Evolutionary conservation across 2,329 filamentous ascomycete genomes (phyloP).

Genomic region (Dryadomyces quercus-mongolicae): DNA sequence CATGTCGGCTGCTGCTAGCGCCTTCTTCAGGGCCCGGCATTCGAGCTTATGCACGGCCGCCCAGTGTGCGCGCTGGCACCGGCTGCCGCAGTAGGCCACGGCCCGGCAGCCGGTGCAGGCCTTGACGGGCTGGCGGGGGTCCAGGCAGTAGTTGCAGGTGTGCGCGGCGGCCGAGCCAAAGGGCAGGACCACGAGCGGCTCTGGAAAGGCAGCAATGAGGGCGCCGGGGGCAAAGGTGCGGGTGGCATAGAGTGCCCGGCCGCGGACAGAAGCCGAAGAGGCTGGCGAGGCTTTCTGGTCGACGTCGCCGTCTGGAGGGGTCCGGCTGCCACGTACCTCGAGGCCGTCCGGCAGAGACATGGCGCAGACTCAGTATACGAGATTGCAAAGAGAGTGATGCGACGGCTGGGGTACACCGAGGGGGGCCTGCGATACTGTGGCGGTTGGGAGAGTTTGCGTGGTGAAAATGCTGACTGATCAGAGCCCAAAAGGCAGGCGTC

Average conservation of each 20-base stretch:
- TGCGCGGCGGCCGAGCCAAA: constrained; percentile 25
- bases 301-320: not conserved
- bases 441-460: too few relatives aligned
- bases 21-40: constrained; percentile 33
- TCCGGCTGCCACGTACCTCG: not conserved
- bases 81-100: constrained; percentile 39
- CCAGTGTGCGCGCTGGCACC: constrained; percentile 46
- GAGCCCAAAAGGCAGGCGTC: not conserved
- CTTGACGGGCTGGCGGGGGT: constrained; percentile 11
- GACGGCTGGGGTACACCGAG: not conserved
- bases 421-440: too few relatives aligned
- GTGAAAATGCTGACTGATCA: not conserved
- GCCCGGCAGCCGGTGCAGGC: constrained; percentile 41
- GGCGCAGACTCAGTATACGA: not conserved
- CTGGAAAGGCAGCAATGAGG: constrained; percentile 31
- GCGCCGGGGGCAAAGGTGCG: constrained; percentile 30
- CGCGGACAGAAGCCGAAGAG: not conserved
- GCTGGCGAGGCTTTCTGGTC: not conserved
- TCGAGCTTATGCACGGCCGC: constrained; percentile 37
- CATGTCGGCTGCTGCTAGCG: constrained; percentile 17
- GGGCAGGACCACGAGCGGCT: constrained; percentile 34
- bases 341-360: not conserved
- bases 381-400: not conserved
- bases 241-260: constrained; percentile 32
- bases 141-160: constrained; percentile 39